phyloP scores from a whole-genome alignment of 176 grass and related monocot species.

The Carex pumila region DNA sequence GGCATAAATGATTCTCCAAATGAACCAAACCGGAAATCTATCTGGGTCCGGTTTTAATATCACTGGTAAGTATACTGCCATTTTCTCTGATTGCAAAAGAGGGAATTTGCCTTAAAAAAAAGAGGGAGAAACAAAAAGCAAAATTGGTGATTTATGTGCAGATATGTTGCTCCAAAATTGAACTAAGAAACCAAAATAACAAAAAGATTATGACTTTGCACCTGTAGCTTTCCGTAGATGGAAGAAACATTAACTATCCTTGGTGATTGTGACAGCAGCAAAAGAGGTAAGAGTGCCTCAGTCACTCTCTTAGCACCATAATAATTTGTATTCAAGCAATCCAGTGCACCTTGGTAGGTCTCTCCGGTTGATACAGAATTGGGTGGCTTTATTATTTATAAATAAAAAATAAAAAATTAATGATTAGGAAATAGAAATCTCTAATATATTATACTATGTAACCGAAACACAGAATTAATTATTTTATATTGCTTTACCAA shows the following conservation, averaged over 20 bases:
- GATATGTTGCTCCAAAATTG: neutral
- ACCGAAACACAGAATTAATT: neutral
- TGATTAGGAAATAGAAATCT: neutral
- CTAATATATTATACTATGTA: neutral
- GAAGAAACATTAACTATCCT: constrained; percentile 59
- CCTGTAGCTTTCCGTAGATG: constrained; percentile 23
- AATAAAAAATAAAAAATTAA: neutral
- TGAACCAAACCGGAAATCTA: no score
- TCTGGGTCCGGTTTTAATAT: no score
- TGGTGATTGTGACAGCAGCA: constrained; percentile 32
- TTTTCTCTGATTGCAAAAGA: neutral
- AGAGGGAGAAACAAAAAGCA: neutral
- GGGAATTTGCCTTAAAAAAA: neutral
- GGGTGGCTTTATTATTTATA: neutral
- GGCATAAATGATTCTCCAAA: no score
- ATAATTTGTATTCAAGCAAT: constrained; percentile 52
- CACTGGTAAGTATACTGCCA: neutral
- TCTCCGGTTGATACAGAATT: constrained; percentile 17
- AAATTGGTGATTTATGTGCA: neutral
- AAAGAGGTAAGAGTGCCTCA: constrained; percentile 35
- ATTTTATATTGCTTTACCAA: neutral
- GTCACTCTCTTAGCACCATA: constrained; percentile 41
- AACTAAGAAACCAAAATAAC: neutral
- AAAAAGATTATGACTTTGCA: constrained; percentile 9
- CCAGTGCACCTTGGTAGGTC: constrained; percentile 23